Percentiles rank a stretch among this genome's conserved stretches.
phyloP scores from a whole-genome alignment of 305 asterid species.

The Ajuga reptans region DNA sequence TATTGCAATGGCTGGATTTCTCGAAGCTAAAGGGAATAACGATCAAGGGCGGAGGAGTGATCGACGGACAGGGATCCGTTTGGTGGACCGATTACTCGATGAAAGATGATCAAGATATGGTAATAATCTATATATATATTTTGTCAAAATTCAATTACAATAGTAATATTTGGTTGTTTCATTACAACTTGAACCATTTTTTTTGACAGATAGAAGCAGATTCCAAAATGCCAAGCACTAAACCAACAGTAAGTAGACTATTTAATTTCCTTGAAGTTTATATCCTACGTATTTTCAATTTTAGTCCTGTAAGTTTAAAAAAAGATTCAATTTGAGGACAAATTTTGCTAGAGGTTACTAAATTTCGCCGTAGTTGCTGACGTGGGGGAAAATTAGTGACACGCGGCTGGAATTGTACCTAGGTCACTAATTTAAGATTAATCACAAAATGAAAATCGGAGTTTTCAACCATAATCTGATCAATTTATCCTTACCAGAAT shows the following conservation, averaged over 20 bases:
- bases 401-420: too few species aligned
- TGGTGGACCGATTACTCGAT: slow-evolving; percentile 34
- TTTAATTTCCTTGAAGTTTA: neutral
- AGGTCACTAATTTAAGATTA: too few species aligned
- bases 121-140: neutral
- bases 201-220: slow-evolving; percentile 14
- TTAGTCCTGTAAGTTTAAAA: too few species aligned
- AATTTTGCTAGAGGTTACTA: too few species aligned
- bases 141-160: neutral
- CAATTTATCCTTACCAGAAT: too few species aligned
- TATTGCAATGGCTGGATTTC: slow-evolving; percentile 39
- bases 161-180: neutral
- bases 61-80: slow-evolving; percentile 40
- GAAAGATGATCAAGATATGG: neutral
- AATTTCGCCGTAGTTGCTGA: too few species aligned
- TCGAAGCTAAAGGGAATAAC: slow-evolving; percentile 28
- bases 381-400: too few species aligned
- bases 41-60: slow-evolving; percentile 32
- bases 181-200: neutral
- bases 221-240: slow-evolving; percentile 37
- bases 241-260: slow-evolving; percentile 36
- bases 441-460: too few species aligned
- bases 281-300: too few species aligned
- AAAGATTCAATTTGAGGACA: too few species aligned
- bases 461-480: too few species aligned